Base-by-base conservation (phyloP, 2,329 filamentous ascomycete species). In the Ophiostoma quercus region DNA sequence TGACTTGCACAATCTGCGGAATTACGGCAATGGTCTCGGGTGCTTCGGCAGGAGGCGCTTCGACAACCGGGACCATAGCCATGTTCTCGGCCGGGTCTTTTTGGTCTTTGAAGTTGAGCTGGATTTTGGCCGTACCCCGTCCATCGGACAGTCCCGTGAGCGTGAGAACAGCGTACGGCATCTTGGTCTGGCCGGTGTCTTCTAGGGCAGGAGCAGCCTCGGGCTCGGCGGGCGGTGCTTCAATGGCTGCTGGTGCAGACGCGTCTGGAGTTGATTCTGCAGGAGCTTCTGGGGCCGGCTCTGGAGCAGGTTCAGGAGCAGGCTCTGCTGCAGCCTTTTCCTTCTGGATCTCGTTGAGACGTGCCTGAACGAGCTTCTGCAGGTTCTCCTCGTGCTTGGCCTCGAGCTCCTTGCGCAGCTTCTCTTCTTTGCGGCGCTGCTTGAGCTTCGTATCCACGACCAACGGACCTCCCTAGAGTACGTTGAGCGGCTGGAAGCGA, bases 401-500 rank as follows among this genome's bases (percentile, higher is more conserved):
- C 34, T 71, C 66, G 19, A 57, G 39, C 62, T 67, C 16, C 37
- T 69, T 67, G 22, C 63, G 68, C 19, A 65, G 41, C 29, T 25
- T 62, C 54, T 68, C 67, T 41, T 70, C 66, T 12, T 37, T 34
- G n/a, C 66, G 51, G 2, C 71, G 51, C 63, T 68, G 67, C 41
- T 70, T 68, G 11, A 41, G 60, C 43, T 57, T 67, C 11, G 25
- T 29, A 41, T 71, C 71, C n/a, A 72, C 69, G 9, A 72, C 32
- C 41, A 72, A 63, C 19, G 71, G 71, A 19, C 71, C 71, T 11
- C 71, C 71, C 69, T 66, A 70, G 34, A 72, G 69, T 19, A 72
- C 68, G 43, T 72, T 72, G n/a, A 72, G 39, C 25, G 71, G 71
- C 39, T 70, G 54, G 29, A 72, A 70, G 54, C 69, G 69, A 32